A percentile compares a stretch with the other conserved stretches of the same genome.
These are phyloP conservation scores for Apiospora rasikravindrae DNA, from an alignment of 2,329 filamentous ascomycete species.

Conservation along the genomic window DNA sequence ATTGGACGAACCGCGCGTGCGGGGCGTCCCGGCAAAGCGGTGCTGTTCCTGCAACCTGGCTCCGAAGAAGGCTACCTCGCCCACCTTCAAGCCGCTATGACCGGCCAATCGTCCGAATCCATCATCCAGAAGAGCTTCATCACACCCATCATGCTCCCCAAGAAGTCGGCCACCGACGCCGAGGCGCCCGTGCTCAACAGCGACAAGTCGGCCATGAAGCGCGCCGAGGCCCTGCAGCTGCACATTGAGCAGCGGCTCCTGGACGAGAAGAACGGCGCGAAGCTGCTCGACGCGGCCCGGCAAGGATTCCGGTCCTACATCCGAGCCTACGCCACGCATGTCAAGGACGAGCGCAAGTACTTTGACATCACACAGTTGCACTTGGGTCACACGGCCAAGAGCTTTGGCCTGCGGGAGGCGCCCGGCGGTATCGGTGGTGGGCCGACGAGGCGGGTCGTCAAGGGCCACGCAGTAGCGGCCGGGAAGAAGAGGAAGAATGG, in stretches of 20 bases:
- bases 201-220: constrained; percentile 51
- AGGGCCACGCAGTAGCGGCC: constrained; percentile 34
- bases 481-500: constrained; percentile 40
- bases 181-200: constrained; percentile 59
- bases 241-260: constrained; percentile 66
- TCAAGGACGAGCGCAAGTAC: constrained; percentile 79
- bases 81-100: constrained; percentile 62
- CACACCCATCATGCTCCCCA: constrained; percentile 64
- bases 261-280: constrained; percentile 40
- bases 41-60: constrained; percentile 89
- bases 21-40: constrained; percentile 83
- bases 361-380: constrained; percentile 94
- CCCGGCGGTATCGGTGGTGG: constrained; percentile 79
- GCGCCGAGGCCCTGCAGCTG: constrained; percentile 62
- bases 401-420: constrained; percentile 86
- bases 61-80: constrained; percentile 90
- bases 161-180: constrained; percentile 56
- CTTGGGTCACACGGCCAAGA: constrained; percentile 91
- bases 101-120: constrained; percentile 58
- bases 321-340: constrained; percentile 92
- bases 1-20: constrained; percentile 95
- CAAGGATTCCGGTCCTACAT: constrained; percentile 92
- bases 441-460: constrained; percentile 50
- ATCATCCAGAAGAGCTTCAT: constrained; percentile 70
- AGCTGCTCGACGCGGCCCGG: constrained; percentile 79